phyloP scores from a whole-genome alignment of 2,329 filamentous ascomycete genomes.

The Trichoderma harzianum region DNA sequence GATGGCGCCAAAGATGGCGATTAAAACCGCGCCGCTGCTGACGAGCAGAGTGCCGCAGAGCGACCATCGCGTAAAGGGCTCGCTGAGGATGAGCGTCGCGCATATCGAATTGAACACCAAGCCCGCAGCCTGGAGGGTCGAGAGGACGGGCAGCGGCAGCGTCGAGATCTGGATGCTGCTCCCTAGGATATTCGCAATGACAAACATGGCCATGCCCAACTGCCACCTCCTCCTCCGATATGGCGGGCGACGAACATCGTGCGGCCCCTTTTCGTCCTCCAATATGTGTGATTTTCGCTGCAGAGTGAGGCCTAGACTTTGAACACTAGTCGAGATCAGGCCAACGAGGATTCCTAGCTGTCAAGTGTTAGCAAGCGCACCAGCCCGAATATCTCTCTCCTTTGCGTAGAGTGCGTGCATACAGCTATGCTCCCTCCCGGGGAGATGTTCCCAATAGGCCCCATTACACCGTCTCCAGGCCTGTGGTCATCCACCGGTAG shows the following conservation, averaged over 20 bases:
- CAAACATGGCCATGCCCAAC: slow-evolving; percentile 95
- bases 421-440: slow-evolving; percentile 75
- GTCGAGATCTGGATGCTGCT: slow-evolving; percentile 98
- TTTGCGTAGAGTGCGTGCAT: slow-evolving; percentile 33
- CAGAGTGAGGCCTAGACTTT: slow-evolving; percentile 90
- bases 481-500: slow-evolving; percentile 46
- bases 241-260: slow-evolving; percentile 77
- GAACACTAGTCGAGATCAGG: slow-evolving; percentile 86
- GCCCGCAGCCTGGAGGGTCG: slow-evolving; percentile 90
- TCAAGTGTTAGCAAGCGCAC: slow-evolving; percentile 24
- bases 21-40: slow-evolving; percentile 81
- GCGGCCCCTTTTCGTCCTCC: slow-evolving; percentile 85
- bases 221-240: slow-evolving; percentile 93
- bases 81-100: slow-evolving; percentile 85
- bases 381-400: not conserved
- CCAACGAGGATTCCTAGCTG: slow-evolving; percentile 92
- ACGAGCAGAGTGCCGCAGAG: slow-evolving; percentile 85
- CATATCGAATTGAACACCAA: slow-evolving; percentile 98
- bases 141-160: slow-evolving; percentile 87
- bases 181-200: slow-evolving; percentile 88
- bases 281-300: slow-evolving; percentile 98
- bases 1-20: slow-evolving; percentile 91
- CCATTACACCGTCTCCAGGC: slow-evolving; percentile 54
- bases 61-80: slow-evolving; percentile 94
- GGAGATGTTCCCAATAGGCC: slow-evolving; percentile 70